These are phyloP conservation scores for Plasmodium vinckei DNA, from an alignment of 169 alveolate genomes.

Conservation along the genomic window DNA sequence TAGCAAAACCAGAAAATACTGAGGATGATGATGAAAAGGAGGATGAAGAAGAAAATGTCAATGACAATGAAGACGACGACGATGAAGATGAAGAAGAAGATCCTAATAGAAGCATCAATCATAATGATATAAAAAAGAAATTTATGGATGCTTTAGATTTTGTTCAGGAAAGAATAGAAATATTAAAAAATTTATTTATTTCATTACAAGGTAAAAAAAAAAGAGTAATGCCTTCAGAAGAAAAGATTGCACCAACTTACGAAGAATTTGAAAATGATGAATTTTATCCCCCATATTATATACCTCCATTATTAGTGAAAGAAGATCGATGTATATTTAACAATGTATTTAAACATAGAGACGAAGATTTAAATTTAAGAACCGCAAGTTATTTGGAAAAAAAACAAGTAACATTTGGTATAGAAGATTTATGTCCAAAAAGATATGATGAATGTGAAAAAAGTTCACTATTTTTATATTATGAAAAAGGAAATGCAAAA, in stretches of 20 bases:
- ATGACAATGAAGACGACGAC: neutral
- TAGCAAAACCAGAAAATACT: neutral
- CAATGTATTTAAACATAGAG: constrained; percentile 38
- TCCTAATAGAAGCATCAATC: neutral
- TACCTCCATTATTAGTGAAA: constrained; percentile 45
- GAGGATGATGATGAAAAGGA: neutral
- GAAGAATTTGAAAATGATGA: constrained; percentile 14
- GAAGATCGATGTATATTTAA: constrained; percentile 36
- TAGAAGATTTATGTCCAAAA: constrained; percentile 49
- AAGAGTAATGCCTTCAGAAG: neutral
- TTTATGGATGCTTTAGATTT: neutral
- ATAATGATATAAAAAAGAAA: neutral
- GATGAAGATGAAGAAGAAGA: neutral
- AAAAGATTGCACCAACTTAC: neutral
- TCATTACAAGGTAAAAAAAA: neutral
- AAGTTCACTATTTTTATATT: constrained; percentile 39
- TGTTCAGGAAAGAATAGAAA: neutral
- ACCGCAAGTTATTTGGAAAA: constrained; percentile 31
- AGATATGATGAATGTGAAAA: constrained; percentile 20
- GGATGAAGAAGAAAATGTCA: neutral
- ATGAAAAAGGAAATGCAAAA: constrained; percentile 56
- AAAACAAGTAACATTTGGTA: constrained; percentile 13
- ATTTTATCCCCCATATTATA: constrained; percentile 42
- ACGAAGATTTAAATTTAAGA: constrained; percentile 18
- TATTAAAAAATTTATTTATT: neutral